Base-by-base conservation (phyloP, 2,329 filamentous ascomycete species). In the Xylogone sp. region DNA sequence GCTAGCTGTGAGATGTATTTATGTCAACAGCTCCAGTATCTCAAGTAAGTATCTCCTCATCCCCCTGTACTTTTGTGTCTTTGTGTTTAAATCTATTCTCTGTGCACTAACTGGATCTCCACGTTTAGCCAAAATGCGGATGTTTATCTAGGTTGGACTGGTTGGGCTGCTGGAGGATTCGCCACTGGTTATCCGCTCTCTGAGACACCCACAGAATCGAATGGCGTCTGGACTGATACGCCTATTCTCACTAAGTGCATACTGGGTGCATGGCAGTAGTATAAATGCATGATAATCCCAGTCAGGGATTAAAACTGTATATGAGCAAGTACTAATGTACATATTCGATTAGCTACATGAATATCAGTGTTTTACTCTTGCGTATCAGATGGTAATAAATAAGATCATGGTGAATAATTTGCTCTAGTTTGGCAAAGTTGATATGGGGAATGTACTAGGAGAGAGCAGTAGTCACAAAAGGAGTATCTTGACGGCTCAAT, bases 131-230 rank as follows among this genome's bases (percentile, higher is more conserved):
- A 42, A 16, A 49, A 49, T 31, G 39, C 47, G 21, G 47, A 49
- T 43, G 47, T 49, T 21, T 49, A 43, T 24, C 47, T 49, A 18
- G 47, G 47, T 24, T 49, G 43, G 21, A 49, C 43, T 20, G 47
- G 27, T 27, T 71, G 69, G 69, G 59, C 62, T 19, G 69, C 69
- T n/a, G 69, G 69, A 9, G 57, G 58, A 16, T 71, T 69, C 43
- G 45, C 51, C 0, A 59, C 53, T 8, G 56, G 52, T 13, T 63
- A 63, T 43, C 47, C 55, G 12, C 46, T 63, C 8, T 57, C 54
- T 42, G 31, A 62, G 21, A 60, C 57, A 2, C 62, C 62, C 1
- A 54, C 55, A 1, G 54, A 60, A 27, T 34, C 51, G 20, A 58
- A 59, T 39, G 57, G 56, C 4, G 57, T 58, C 21, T 63, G 51